These are phyloP conservation scores for Brassica cretica DNA, from an alignment of 345 rosid species.

Conservation along the genomic window DNA sequence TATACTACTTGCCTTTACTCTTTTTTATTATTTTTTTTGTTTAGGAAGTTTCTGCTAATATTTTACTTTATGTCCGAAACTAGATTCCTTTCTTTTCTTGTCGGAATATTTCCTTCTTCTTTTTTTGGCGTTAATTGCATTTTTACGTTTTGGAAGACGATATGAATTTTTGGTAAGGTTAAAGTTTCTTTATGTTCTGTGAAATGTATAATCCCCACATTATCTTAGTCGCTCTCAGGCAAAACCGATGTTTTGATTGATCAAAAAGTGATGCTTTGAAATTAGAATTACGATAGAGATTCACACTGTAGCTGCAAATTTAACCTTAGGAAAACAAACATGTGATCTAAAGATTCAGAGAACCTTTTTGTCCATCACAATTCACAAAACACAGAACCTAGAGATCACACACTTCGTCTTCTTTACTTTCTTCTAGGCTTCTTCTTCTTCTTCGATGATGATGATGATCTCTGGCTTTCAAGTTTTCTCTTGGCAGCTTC, in stretches of 20 bases:
- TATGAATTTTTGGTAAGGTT: background rate
- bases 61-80: background rate
- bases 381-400: background rate
- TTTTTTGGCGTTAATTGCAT: background rate
- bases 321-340: background rate
- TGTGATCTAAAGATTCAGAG: background rate
- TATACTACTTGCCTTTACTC: background rate
- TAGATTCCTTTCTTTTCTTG: background rate
- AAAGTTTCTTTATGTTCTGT: background rate
- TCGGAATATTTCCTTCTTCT: background rate
- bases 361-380: background rate
- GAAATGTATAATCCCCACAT: background rate
- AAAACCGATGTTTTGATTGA: background rate
- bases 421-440: background rate
- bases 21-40: too few relatives aligned
- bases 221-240: background rate
- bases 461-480: slow-evolving; percentile 48
- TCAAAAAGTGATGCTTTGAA: background rate
- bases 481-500: slow-evolving; percentile 79
- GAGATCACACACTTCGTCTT: background rate
- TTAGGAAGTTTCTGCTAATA: background rate
- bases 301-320: background rate
- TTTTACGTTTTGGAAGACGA: background rate
- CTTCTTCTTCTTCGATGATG: slow-evolving; percentile 15
- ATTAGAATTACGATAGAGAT: background rate